A percentile compares a stretch with the other conserved stretches of the same genome.
phyloP scores from a whole-genome alignment of 202 grass and related monocot genomes.

The Zizania palustris region DNA sequence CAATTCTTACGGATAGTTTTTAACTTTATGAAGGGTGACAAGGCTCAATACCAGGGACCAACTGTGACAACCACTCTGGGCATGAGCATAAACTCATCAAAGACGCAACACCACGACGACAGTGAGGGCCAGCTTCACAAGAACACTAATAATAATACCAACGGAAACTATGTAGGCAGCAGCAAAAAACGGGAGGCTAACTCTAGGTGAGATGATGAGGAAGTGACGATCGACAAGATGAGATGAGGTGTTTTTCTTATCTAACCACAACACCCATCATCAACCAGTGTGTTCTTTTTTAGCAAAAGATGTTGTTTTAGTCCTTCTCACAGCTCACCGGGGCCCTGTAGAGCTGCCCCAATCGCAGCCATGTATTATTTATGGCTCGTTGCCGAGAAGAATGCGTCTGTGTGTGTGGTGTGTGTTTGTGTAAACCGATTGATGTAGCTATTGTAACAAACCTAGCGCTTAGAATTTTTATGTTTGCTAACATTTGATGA shows the following conservation, averaged over 20 bases:
- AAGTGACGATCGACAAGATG: conserved; percentile 51
- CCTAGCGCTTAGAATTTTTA: conserved; percentile 65
- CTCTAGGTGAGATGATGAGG: conserved; percentile 53
- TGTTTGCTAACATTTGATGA: conserved; percentile 58
- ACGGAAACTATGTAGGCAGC: conserved; percentile 38
- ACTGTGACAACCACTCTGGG: conserved; percentile 68
- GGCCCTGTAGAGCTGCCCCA: conserved; percentile 59
- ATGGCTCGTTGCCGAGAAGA: conserved; percentile 55
- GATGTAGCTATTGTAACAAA: conserved; percentile 68
- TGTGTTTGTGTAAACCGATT: conserved; percentile 54
- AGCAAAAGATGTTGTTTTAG: conserved; percentile 58
- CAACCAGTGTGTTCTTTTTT: conserved; percentile 52
- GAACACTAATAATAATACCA: conserved; percentile 58
- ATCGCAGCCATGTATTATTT: conserved; percentile 74
- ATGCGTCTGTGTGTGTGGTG: conserved; percentile 30
- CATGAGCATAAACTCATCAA: conserved; percentile 56
- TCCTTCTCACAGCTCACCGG: conserved; percentile 51
- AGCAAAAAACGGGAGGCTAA: conserved; percentile 58
- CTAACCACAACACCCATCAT: conserved; percentile 77
- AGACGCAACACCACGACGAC: conserved; percentile 42
- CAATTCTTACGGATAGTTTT: conserved; percentile 14
- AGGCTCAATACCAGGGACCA: conserved; percentile 48
- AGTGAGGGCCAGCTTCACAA: conserved; percentile 49
- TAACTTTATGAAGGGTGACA: conserved; percentile 42
- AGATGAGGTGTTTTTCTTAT: conserved; percentile 71